Conservation (phyloP, 2,329 filamentous ascomycete species). For the Aspergillus melleus region DNA sequence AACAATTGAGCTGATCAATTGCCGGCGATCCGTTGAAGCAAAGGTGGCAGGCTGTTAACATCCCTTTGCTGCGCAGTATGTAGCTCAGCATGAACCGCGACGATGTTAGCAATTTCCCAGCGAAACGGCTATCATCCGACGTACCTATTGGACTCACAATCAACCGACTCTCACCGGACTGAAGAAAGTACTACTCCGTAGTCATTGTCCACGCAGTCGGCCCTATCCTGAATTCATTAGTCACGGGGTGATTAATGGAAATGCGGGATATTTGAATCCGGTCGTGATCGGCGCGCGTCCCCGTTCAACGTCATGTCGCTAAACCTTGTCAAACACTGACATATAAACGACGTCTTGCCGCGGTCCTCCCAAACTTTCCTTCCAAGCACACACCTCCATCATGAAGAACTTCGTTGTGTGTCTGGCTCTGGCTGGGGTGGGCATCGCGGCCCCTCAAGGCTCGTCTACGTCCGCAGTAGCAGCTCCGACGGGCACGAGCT, state of each 20-base stretch:
- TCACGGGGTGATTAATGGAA: background rate
- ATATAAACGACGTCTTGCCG: background rate
- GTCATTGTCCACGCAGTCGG: too few relatives aligned
- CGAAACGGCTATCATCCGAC: too few relatives aligned
- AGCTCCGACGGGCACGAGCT: constrained; percentile 27
- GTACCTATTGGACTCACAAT: background rate
- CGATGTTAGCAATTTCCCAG: too few relatives aligned
- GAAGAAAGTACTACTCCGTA: too few relatives aligned
- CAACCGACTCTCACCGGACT: too few relatives aligned
- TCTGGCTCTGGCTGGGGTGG: background rate
- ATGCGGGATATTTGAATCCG: background rate
- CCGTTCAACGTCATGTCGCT: background rate
- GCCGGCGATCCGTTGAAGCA: background rate
- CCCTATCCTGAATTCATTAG: background rate
- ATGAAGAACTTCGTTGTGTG: background rate
- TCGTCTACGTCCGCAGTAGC: constrained; percentile 2
- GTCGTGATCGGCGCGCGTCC: background rate
- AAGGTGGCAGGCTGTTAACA: background rate
- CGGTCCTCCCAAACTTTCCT: background rate
- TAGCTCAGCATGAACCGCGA: too few relatives aligned
- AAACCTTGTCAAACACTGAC: background rate
- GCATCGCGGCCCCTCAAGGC: background rate
- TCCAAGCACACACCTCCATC: background rate
- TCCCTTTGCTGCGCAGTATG: background rate
- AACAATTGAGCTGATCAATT: background rate